Evolutionary conservation across 1,139 yeast genomes (phyloP).

Genomic region (Petasospora fabianii): DNA sequence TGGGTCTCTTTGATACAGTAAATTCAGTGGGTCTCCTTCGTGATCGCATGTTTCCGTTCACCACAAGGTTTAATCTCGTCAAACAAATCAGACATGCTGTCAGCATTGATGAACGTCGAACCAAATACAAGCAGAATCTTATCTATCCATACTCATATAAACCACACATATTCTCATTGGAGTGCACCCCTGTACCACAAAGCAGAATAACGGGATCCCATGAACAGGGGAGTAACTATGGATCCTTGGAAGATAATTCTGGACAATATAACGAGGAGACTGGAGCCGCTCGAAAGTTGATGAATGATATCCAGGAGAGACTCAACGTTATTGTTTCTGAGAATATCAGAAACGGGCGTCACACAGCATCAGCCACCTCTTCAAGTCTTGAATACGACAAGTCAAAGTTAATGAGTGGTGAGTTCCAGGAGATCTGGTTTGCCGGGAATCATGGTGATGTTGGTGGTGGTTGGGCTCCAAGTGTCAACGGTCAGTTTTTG

Average conservation of each 20-base stretch:
- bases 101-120: constrained; percentile 61
- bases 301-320: constrained; percentile 11
- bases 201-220: neutral
- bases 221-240: neutral
- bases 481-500: constrained; percentile 35
- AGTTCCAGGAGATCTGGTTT: constrained; percentile 43
- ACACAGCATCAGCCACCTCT: constrained; percentile 5
- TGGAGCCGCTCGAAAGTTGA: constrained; percentile 10
- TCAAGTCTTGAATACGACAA: constrained; percentile 16
- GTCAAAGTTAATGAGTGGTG: constrained; percentile 20
- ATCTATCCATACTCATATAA: constrained; percentile 41
- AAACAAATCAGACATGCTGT: constrained; percentile 62
- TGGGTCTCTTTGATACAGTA: constrained; percentile 67
- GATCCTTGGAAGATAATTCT: neutral
- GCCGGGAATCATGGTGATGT: constrained; percentile 65
- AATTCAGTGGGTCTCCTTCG: constrained; percentile 58
- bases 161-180: constrained; percentile 31
- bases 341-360: neutral
- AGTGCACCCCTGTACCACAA: constrained; percentile 18
- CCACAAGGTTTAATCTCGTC: constrained; percentile 47
- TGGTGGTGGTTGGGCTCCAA: constrained; percentile 60
- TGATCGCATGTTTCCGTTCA: constrained; percentile 55
- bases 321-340: constrained; percentile 1
- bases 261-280: neutral
- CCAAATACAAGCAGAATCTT: constrained; percentile 55